These are phyloP conservation scores for Salix caprea DNA, from an alignment of 345 rosid species.

Conservation along the genomic window DNA sequence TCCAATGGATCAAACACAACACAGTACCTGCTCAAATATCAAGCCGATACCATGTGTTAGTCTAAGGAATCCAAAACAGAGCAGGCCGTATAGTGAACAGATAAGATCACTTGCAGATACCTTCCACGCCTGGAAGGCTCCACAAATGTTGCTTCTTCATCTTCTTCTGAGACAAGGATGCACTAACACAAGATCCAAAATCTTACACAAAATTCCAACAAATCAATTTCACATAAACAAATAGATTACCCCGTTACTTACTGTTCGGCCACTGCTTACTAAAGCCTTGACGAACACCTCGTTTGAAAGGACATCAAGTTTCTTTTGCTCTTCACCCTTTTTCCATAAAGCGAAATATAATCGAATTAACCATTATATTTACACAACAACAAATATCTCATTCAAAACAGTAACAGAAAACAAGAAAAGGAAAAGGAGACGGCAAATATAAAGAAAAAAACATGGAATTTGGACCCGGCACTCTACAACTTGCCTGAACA, in stretches of 20 bases:
- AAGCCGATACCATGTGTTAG: not conserved
- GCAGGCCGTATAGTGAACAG: not conserved
- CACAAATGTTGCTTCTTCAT: conserved; percentile 87
- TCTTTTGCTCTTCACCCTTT: conserved; percentile 99
- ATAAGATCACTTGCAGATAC: conserved; percentile 30
- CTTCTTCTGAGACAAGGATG: conserved; percentile 97
- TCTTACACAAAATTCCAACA: conserved; percentile 9
- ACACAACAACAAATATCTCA: not conserved
- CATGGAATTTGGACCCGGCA: not conserved
- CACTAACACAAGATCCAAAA: conserved; percentile 43
- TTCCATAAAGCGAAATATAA: not conserved
- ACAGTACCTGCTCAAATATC: conserved; percentile 55
- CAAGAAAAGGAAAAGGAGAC: not conserved
- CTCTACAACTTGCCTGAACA: conserved; percentile 56
- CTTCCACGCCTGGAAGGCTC: conserved; percentile 73
- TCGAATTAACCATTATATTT: not conserved
- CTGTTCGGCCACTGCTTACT: conserved; percentile 94
- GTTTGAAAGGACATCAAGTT: conserved; percentile 91
- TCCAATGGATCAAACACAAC: conserved; percentile 97
- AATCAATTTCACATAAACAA: not conserved
- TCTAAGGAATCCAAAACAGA: not conserved
- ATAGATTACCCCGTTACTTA: conserved; percentile 29
- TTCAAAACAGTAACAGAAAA: not conserved
- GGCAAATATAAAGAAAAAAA: not conserved
- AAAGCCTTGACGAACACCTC: conserved; percentile 92